phyloP scores from a whole-genome alignment of 192 early-diverging fungal species.

The Backusella westeae region DNA sequence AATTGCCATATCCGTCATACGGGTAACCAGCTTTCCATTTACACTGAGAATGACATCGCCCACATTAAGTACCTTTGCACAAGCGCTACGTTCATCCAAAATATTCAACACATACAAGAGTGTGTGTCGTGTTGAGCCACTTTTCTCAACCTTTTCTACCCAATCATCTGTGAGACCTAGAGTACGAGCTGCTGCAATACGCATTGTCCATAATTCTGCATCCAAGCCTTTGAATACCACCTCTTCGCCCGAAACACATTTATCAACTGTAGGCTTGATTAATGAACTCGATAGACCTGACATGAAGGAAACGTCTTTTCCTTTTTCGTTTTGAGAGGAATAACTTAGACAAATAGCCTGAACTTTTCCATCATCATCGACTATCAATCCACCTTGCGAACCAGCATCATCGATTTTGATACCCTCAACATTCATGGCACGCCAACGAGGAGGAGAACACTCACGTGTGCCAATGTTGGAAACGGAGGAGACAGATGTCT shows the following conservation, averaged over 20 bases:
- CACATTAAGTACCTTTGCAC: conserved; percentile 54
- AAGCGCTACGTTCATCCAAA: conserved; percentile 55
- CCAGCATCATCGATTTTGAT: conserved; percentile 68
- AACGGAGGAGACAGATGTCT: conserved; percentile 59
- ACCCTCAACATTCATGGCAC: conserved; percentile 55
- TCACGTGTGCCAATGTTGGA: conserved; percentile 66
- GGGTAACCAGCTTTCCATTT: conserved; percentile 59
- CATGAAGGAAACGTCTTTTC: conserved; percentile 65
- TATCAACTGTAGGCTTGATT: conserved; percentile 49
- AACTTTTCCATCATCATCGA: conserved; percentile 51
- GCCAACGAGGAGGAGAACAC: conserved; percentile 65
- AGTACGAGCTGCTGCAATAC: conserved; percentile 58
- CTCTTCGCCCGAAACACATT: conserved; percentile 45
- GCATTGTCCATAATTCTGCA: conserved; percentile 60
- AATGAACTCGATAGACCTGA: conserved; percentile 50
- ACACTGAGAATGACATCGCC: conserved; percentile 71
- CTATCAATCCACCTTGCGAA: conserved; percentile 68
- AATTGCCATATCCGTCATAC: conserved; percentile 57
- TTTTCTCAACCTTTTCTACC: conserved; percentile 55
- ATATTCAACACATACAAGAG: conserved; percentile 57
- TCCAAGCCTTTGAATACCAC: conserved; percentile 56
- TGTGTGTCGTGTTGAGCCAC: conserved; percentile 46
- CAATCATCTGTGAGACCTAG: conserved; percentile 58
- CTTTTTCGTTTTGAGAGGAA: conserved; percentile 65
- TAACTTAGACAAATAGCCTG: conserved; percentile 70